Base-by-base conservation (phyloP, 1,139 yeast genomes). In the Taphrina communis region DNA sequence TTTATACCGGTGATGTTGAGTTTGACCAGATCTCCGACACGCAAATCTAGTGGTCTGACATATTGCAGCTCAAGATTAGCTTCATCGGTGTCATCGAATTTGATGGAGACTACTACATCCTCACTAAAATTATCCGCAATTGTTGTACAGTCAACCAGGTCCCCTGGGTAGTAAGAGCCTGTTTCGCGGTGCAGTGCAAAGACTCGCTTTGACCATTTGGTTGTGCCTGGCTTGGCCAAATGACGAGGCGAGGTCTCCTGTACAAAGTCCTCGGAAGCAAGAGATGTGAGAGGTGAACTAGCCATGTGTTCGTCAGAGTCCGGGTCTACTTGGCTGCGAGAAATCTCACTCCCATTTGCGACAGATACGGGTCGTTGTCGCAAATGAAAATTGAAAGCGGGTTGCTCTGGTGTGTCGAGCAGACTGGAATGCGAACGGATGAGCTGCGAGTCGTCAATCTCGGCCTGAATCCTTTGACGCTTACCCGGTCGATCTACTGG, bases 31-130 rank as follows among this genome's bases (percentile, higher is more conserved):
- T 66, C 69, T 4, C 69, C 69, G 38, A 35, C 31, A 35, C 51
- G 65, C 9, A 66, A 42, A n/a, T 42, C 60, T 7, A 66, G 52
- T 14, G 66, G 66, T 8, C 62, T 52, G n/a, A 66, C 55, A 14
- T 51, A 35, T 11, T 7, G 48, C 42, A 52, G 41, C 17, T 36
- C 51, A n/a, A 50, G 25, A 11, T 31, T 48, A 5, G 41, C 46
- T 35, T 42, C 39, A 12, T 63, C 61, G 11, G 52, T 48, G n/a
- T 55, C 61, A 48, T 63, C 67, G 46, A 55, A 63, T 38, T 52
- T 46, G 38, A 63, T 50, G 12, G 38, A 41, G 17, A 55, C 67
- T 12, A 46, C n/a, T 17, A 14, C 12, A 31, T 41, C 61, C 7
- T 60, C 65, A 9, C 21, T 6, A n/a, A 50, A 50, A 6, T 25